Percentiles rank a stretch among this genome's conserved stretches.
Conservation (phyloP, 495 filamentous ascomycete genomes). For the Penicillium ochrochloron region DNA sequence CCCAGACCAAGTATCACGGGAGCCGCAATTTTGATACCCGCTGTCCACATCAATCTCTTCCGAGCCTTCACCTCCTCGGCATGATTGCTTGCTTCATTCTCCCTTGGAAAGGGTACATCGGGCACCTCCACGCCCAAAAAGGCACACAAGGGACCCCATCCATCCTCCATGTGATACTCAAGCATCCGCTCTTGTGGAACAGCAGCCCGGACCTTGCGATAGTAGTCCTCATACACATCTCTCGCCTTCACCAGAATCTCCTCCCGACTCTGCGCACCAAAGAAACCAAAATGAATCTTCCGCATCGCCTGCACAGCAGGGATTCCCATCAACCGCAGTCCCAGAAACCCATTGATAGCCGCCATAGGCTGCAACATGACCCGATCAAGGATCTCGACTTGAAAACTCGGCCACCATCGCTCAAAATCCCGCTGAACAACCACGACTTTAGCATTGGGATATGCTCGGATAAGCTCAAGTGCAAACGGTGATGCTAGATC, state of each 20-base stretch:
- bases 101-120: slow-evolving; percentile 16
- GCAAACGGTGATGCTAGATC: slow-evolving; percentile 1
- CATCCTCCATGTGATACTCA: slow-evolving; percentile 13
- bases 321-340: slow-evolving; percentile 8
- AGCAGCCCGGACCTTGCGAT: slow-evolving; percentile 1
- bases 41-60: slow-evolving; percentile 8
- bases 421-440: not conserved
- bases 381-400: slow-evolving; percentile 9
- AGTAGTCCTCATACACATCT: not conserved
- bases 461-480: slow-evolving; percentile 1
- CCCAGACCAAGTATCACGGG: slow-evolving; percentile 6
- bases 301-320: slow-evolving; percentile 17
- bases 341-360: slow-evolving; percentile 13
- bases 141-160: slow-evolving; percentile 12
- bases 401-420: slow-evolving; percentile 10
- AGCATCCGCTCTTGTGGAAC: slow-evolving; percentile 8
- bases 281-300: slow-evolving; percentile 18
- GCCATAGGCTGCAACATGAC: slow-evolving; percentile 15
- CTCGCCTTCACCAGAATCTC: slow-evolving; percentile 6
- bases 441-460: not conserved
- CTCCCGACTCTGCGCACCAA: not conserved
- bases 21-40: slow-evolving; percentile 2
- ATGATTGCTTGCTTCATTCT: slow-evolving; percentile 11
- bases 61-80: slow-evolving; percentile 8
- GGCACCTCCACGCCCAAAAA: slow-evolving; percentile 11